These are phyloP conservation scores for Xylariaceae sp. DNA, from an alignment of 2,329 filamentous ascomycete genomes.

Conservation along the genomic window DNA sequence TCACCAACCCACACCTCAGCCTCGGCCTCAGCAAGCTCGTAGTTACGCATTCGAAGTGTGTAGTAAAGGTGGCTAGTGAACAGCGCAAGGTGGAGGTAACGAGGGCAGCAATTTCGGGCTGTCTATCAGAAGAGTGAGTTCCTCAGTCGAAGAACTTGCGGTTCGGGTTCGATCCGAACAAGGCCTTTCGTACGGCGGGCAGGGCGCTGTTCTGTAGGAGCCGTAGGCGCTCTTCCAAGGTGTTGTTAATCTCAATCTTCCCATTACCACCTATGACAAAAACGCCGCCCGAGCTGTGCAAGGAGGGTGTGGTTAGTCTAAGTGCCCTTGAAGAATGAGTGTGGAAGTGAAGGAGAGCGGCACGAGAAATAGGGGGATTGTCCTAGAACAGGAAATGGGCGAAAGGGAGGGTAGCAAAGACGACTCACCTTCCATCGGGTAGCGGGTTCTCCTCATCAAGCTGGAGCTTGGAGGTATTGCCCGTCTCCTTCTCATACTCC, in stretches of 20 bases:
- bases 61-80: neutral
- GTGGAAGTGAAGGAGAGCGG: neutral
- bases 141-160: constrained; percentile 90
- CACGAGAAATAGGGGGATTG: neutral
- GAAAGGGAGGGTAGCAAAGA: constrained; percentile 22
- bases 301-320: constrained; percentile 25
- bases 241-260: constrained; percentile 99
- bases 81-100: neutral
- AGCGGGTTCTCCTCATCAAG: constrained; percentile 82
- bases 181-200: constrained; percentile 80
- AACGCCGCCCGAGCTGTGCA: constrained; percentile 79
- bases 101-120: neutral
- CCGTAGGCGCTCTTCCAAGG: constrained; percentile 87
- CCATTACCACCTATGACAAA: constrained; percentile 80
- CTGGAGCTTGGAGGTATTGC: constrained; percentile 71
- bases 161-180: constrained; percentile 96
- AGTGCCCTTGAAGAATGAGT: neutral
- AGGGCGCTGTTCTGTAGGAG: constrained; percentile 85
- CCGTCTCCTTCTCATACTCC: constrained; percentile 83
- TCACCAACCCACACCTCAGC: neutral
- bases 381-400: neutral
- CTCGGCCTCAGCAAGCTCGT: neutral
- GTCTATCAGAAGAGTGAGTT: neutral
- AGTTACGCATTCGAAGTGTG: neutral
- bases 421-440: constrained; percentile 81